These are phyloP conservation scores for Penicillium sp. DNA, from an alignment of 2,329 filamentous ascomycete genomes.

Conservation along the genomic window DNA sequence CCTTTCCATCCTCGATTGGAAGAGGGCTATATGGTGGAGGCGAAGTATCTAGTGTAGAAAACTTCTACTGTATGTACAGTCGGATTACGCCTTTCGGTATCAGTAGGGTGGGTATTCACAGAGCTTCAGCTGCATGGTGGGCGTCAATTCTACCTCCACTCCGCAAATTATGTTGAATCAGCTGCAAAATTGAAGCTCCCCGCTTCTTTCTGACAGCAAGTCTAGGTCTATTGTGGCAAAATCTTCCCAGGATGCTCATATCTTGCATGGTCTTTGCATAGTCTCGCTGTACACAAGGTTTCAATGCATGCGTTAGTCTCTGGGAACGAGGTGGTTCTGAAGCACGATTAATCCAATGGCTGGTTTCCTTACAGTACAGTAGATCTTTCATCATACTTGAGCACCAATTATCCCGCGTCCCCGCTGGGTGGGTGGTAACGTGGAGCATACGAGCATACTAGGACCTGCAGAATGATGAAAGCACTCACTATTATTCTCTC, in stretches of 20 bases:
- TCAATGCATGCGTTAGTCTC: background rate
- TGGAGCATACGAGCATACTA: too few species aligned
- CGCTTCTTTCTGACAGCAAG: background rate
- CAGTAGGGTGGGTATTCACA: slow-evolving; percentile 1
- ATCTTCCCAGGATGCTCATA: background rate
- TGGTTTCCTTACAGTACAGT: background rate
- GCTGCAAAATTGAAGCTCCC: background rate
- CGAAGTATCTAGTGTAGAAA: background rate
- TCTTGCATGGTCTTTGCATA: background rate
- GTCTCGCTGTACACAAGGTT: background rate
- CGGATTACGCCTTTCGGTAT: slow-evolving; percentile 1
- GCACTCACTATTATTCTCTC: slow-evolving; percentile 4
- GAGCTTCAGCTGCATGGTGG: slow-evolving; percentile 9
- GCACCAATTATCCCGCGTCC: slow-evolving; percentile 6
- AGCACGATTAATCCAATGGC: slow-evolving; percentile 4
- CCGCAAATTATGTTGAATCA: background rate
- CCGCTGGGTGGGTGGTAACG: slow-evolving; percentile 9
- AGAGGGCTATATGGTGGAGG: background rate
- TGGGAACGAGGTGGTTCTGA: background rate
- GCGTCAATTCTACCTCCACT: slow-evolving; percentile 1
- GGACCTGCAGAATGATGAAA: slow-evolving; percentile 14
- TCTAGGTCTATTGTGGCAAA: background rate
- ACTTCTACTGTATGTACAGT: background rate
- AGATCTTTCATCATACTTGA: background rate
- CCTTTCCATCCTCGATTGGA: background rate